A percentile compares a stretch with the other conserved stretches of the same genome.
Evolutionary conservation across 202 grass and related monocot genomes (phyloP).

Genomic region (Miscanthus sacchariflorus): DNA sequence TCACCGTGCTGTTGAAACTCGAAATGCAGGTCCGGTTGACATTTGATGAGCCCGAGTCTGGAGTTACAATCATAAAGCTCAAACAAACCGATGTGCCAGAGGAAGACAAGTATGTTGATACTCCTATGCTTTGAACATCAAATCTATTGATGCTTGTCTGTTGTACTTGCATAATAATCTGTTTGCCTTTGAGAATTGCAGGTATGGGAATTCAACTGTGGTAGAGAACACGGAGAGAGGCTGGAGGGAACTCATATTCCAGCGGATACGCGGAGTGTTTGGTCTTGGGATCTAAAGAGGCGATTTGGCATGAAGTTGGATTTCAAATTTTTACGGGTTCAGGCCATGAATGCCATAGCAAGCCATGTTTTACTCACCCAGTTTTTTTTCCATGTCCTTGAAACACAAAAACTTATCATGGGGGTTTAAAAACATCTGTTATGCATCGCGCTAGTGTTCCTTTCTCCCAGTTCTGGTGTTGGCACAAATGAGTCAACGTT

Average conservation of each 20-base stretch:
- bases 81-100: constrained; percentile 89
- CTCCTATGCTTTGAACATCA: background rate
- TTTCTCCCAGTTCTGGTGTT: background rate
- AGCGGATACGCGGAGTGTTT: constrained; percentile 91
- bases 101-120: constrained; percentile 84
- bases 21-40: constrained; percentile 77
- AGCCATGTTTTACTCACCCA: constrained; percentile 31
- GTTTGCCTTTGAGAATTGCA: background rate
- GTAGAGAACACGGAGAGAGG: constrained; percentile 96
- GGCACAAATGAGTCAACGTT: background rate
- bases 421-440: constrained; percentile 18
- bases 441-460: background rate
- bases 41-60: constrained; percentile 89
- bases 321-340: constrained; percentile 31
- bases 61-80: constrained; percentile 85
- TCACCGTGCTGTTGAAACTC: constrained; percentile 16
- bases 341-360: constrained; percentile 5
- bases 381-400: constrained; percentile 5
- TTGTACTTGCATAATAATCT: background rate
- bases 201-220: constrained; percentile 93
- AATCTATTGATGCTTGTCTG: background rate
- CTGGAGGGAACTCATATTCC: constrained; percentile 95
- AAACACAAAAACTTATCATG: constrained; percentile 34
- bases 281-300: constrained; percentile 83
- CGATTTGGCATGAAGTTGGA: constrained; percentile 13